phyloP scores from a whole-genome alignment of 2,329 filamentous ascomycete genomes.

The Colletotrichum scovillei region DNA sequence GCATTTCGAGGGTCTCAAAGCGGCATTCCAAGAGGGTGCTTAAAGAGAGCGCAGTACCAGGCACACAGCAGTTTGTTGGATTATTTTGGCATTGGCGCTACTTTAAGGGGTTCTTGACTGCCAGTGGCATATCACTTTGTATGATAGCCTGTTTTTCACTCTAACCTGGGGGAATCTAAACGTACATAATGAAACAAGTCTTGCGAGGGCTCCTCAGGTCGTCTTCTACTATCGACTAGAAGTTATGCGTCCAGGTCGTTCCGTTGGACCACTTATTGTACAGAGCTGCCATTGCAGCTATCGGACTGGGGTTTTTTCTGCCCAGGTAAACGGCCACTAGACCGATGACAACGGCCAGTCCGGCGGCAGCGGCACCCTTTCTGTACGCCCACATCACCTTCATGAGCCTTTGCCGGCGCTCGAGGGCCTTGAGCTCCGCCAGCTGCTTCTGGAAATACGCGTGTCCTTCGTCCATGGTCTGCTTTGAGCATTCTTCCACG shows the following conservation, averaged over 20 bases:
- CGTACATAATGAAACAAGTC: constrained; percentile 9
- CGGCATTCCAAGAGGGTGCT: constrained; percentile 63
- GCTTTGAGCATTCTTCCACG: constrained; percentile 57
- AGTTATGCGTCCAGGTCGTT: constrained; percentile 29
- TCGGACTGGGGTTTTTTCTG: constrained; percentile 55
- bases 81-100: constrained; percentile 10
- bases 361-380: constrained; percentile 70
- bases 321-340: constrained; percentile 74
- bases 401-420: constrained; percentile 64
- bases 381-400: constrained; percentile 72
- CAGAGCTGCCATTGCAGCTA: constrained; percentile 34
- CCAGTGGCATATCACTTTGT: constrained; percentile 22
- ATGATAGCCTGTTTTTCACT: not conserved
- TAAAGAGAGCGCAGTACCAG: constrained; percentile 26
- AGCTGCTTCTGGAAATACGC: constrained; percentile 77
- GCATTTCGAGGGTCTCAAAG: constrained; percentile 78
- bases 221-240: constrained; percentile 10
- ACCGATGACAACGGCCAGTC: constrained; percentile 74
- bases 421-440: constrained; percentile 74
- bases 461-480: constrained; percentile 75
- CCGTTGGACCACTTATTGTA: constrained; percentile 36
- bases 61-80: not conserved
- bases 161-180: not conserved
- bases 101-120: constrained; percentile 24
- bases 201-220: not conserved